Base-by-base conservation (phyloP, 2,329 filamentous ascomycete species). In the Aspergillus sp. region DNA sequence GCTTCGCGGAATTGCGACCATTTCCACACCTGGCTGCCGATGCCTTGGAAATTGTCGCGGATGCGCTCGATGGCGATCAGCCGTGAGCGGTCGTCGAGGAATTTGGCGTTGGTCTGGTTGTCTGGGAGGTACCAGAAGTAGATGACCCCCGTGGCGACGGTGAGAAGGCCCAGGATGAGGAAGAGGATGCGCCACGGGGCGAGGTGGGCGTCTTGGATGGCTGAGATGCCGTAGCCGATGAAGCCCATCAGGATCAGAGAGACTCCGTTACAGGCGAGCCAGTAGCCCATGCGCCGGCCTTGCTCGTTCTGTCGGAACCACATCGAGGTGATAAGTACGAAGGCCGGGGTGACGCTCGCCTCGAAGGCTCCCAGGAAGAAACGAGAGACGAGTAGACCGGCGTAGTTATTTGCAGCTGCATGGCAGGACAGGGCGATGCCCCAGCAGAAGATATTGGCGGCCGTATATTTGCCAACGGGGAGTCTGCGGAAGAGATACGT, bases 1-100 rank as follows among this genome's bases (percentile, higher is more conserved):
- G 75, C 74, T 67, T 83, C 81, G 27, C 71, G 59, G 17, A 80
- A 69, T 51, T 83, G 81, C 3, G 68, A 58, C 15, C 64, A 61
- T 61, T 83, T 83, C 68, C 82, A 79, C 41, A 76, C 71, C 54
- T 81, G 80, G 67, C 80, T 81, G 48, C 81, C 77, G 15, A 82
- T 80, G 6, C 81, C 81, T 15, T 42, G 37, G 20, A 17, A 33
- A 5, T 51, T 42, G 3, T 30, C 37, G 7, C 37, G 37, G 2
- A 78, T 82, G 51, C 79, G 75, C 9, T 64, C 37, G n/a, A 51
- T 64, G 30, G 20, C 61, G 59, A 51, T 63, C 37, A 37, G 59
- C 11, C 52, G 56, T 37, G 62, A 54, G 9, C 51, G 49, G 22
- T 58, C 48, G 11, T 40, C 59, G 15, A 66, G 51, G 19, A 63